A percentile compares a stretch with the other conserved stretches of the same genome.
These are phyloP conservation scores for Neofusicoccum sp. DNA, from an alignment of 2,329 filamentous ascomycete genomes.

Conservation along the genomic window DNA sequence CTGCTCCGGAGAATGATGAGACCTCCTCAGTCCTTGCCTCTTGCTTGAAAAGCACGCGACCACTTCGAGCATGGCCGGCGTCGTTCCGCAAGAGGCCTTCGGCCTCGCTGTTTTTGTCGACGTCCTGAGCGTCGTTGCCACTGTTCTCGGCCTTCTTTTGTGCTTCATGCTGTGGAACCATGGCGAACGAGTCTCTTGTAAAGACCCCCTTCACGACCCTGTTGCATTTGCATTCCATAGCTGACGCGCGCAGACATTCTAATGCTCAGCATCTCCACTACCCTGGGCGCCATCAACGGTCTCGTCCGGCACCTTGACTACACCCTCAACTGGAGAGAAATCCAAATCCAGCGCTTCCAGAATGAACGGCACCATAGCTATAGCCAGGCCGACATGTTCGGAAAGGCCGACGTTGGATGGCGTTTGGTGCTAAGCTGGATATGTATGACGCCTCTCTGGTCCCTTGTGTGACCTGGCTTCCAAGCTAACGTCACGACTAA, in stretches of 20 bases:
- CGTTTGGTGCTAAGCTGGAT: slow-evolving; percentile 11
- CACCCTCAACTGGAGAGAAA: slow-evolving; percentile 16
- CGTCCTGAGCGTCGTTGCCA: slow-evolving; percentile 1
- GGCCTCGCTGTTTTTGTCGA: slow-evolving; percentile 17
- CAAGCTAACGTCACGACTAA: not conserved
- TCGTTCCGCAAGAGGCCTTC: slow-evolving; percentile 1
- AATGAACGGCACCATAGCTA: not conserved
- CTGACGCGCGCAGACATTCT: slow-evolving; percentile 6
- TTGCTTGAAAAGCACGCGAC: not conserved
- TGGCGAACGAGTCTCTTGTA: slow-evolving; percentile 12
- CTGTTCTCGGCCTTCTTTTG: slow-evolving; percentile 4
- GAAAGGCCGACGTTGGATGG: slow-evolving; percentile 11
- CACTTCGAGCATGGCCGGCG: not conserved
- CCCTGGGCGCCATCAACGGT: not conserved
- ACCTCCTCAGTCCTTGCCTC: not conserved
- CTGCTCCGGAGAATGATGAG: not conserved
- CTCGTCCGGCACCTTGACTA: slow-evolving; percentile 13
- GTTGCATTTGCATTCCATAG: too few species aligned
- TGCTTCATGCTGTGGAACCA: slow-evolving; percentile 15
- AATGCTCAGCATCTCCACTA: slow-evolving; percentile 9
- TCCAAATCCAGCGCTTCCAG: slow-evolving; percentile 5
- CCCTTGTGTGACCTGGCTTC: not conserved
- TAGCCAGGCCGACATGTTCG: not conserved
- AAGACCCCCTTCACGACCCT: not conserved
- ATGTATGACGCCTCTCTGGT: not conserved